Conservation (phyloP, 2,329 filamentous ascomycete species). For the Fusarium torreyae region DNA sequence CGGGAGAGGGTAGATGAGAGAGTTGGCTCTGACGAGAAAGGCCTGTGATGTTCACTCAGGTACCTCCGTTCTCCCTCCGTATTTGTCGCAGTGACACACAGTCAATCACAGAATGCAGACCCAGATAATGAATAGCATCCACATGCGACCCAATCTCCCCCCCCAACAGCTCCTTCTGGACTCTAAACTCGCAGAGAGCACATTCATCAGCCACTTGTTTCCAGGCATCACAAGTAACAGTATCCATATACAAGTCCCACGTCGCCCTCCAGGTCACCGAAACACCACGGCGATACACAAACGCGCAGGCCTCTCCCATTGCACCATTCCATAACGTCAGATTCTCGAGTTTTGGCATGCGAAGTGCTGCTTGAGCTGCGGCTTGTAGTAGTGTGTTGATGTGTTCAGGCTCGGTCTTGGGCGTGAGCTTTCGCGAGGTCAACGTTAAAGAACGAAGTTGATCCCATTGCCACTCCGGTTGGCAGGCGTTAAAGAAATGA, state of each 20-base stretch:
- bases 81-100: constrained; percentile 28
- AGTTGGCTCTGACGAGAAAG: constrained; percentile 8
- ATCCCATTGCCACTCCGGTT: background rate
- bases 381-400: background rate
- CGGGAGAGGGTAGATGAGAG: background rate
- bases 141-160: constrained; percentile 19
- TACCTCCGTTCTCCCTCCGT: constrained; percentile 9
- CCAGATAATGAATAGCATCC: constrained; percentile 31
- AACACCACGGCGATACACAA: constrained; percentile 8
- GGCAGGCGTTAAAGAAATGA: constrained; percentile 8
- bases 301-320: constrained; percentile 18
- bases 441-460: background rate
- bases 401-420: background rate
- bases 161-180: background rate
- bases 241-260: constrained; percentile 8
- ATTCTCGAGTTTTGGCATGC: constrained; percentile 22
- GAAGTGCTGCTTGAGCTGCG: constrained; percentile 1
- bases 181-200: background rate
- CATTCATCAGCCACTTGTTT: constrained; percentile 5
- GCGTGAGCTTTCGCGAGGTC: constrained; percentile 8
- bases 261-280: constrained; percentile 26
- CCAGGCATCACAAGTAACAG: constrained; percentile 1
- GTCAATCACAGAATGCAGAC: constrained; percentile 21
- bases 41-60: background rate
- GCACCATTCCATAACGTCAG: constrained; percentile 27